phyloP scores from a whole-genome alignment of 176 grass and related monocot species.

The Avena insularis region DNA sequence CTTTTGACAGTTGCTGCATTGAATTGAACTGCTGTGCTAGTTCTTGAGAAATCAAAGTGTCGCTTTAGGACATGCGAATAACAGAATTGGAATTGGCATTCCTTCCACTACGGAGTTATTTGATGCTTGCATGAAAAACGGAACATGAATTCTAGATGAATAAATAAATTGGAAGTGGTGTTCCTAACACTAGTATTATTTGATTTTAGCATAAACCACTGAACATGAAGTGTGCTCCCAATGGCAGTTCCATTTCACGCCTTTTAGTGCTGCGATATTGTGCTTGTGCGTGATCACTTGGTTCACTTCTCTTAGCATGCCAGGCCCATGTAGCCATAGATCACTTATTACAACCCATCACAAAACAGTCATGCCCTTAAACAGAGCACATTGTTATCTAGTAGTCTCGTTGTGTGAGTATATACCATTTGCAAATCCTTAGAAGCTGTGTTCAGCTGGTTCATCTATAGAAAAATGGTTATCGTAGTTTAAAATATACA shows the following conservation, averaged over 20 bases:
- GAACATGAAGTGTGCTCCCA: not conserved
- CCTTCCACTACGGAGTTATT: not conserved
- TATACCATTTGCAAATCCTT: constrained; percentile 14
- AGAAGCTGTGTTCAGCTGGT: not conserved
- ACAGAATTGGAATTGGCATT: not conserved
- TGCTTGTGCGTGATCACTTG: not conserved
- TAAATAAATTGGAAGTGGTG: not conserved
- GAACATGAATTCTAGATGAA: not conserved
- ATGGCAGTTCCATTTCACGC: not conserved
- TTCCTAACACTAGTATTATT: not conserved
- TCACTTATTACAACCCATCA: not conserved
- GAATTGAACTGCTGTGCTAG: not conserved
- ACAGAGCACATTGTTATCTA: not conserved
- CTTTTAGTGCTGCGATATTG: not conserved
- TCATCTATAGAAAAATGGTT: not conserved
- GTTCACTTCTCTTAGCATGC: not conserved
- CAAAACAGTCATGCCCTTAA: not conserved
- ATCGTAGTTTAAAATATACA: not conserved
- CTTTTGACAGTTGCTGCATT: not conserved
- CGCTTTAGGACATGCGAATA: not conserved
- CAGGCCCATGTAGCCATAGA: not conserved
- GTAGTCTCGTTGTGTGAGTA: constrained; percentile 30
- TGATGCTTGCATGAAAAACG: not conserved
- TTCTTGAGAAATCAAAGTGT: not conserved
- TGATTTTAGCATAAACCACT: not conserved